Evolutionary conservation across 140 eudicot species (phyloP).

Genomic region (Oenanthe javanica): DNA sequence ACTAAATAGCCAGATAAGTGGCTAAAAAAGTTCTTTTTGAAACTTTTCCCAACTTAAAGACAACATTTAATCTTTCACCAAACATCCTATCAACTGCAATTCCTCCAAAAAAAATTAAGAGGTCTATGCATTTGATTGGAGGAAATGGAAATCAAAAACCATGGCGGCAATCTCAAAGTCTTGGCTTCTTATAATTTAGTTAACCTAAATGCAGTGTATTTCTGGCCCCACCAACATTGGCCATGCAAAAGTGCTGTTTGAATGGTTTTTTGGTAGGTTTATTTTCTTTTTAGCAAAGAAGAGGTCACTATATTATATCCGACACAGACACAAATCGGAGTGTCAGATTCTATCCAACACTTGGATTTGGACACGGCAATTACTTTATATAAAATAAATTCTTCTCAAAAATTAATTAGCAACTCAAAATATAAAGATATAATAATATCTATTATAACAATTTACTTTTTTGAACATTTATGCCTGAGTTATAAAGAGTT

Average conservation of each 20-base stretch:
- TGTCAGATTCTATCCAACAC: too few relatives aligned
- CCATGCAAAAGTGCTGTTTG: background rate
- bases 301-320: background rate
- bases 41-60: background rate
- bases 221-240: background rate
- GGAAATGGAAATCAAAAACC: background rate
- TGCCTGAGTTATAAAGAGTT: too few relatives aligned
- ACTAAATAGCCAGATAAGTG: background rate
- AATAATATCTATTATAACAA: too few relatives aligned
- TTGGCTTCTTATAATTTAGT: background rate
- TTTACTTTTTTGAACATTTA: too few relatives aligned
- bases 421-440: too few relatives aligned
- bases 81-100: background rate
- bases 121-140: background rate
- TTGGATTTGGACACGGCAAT: too few relatives aligned
- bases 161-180: background rate
- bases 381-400: too few relatives aligned
- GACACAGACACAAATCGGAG: too few relatives aligned
- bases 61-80: background rate
- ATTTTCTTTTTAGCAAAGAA: background rate
- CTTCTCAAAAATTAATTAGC: too few relatives aligned
- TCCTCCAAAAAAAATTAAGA: background rate
- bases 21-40: background rate
- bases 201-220: background rate
- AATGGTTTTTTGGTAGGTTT: background rate